Base-by-base conservation (phyloP, 192 early-diverging fungal genomes). In the Oehlia diaphana region DNA sequence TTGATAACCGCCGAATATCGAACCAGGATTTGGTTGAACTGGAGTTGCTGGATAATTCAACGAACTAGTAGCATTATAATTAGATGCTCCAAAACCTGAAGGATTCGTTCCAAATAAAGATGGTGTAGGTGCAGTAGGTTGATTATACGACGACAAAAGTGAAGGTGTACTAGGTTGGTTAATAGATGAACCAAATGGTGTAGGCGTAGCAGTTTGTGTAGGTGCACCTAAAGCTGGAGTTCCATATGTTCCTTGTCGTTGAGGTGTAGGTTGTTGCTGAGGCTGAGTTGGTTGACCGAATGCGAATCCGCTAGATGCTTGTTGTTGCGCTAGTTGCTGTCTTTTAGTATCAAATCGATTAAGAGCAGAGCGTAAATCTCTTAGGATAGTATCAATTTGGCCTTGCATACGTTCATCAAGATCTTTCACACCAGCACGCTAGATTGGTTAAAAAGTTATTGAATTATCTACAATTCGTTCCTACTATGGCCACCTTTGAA, bases 351-450 rank as follows among this genome's bases (percentile, higher is more conserved):
- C 68, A 37, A 70, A 70, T 70, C 35, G 28, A 37, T 0, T 70
- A n/a, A 70, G 37, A 21, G 68, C 14, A 70, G 31, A n/a, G 5
- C 68, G 68, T 39, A 70, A n/a, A 28, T 70, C 68, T 70, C 37
- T 44, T 44, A 70, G 68, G n/a, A 12, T 39, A n/a, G 37, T 21
- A 42, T 70, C 68, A 39, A 70, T 42, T 70, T 70, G 31, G 35
- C 9, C 31, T 39, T 70, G 68, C 68, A n/a, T 70, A 14, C 35
- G 37, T 9, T 70, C 37, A 10, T 70, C 68, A 13, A 70, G 37
- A 42, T 70, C 68, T 39, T 70, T 70, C 19, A 70, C 68, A 35
- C 68, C 68, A 70, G 33, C 37, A 39, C 37, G 68, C 68, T 70
- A 39, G 33, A 39, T 35, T 33, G 37, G 33, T 70, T 70, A 39